Evolutionary conservation across 208 protist species (phyloP), one percentile per base, ranked within the genome.

Genomic region (Wallacemonas sp.): DNA sequence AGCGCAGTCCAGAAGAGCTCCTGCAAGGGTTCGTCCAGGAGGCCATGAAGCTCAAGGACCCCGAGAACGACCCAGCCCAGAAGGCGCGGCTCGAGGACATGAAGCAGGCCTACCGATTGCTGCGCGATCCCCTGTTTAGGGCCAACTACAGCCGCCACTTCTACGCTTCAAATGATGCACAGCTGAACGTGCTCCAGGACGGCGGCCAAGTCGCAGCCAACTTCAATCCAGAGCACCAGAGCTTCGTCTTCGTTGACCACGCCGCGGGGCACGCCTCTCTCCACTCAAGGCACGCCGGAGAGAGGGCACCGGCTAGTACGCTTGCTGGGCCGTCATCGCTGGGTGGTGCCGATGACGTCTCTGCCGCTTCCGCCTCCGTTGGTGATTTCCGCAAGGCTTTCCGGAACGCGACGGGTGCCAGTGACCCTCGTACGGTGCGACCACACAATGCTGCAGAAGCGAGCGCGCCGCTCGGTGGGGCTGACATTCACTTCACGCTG

Each of bases 191-290:
- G 24, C 69, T 86, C 33, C 72, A 80, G 41, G 85, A 94, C 28
- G 87, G 87, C 11, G 90, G 85, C 3, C 68, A 88, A 33, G 79
- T 87, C 11, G 75, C 74, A 2, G 90, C 87, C 14, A 91, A 91
- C 72, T 90, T 80, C 54, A 94, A 96, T 56, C 87, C 87, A 0
- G 83, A 92, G 70, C 86, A 91, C 53, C 90, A 79, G 49, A 59
- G 61, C 1, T 88, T 96, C 62, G 63, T 65, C 9, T 96, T 85
- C 60, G 55, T 89, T 1, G 79, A 96, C 49, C 86, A 92, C 63
- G 64, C 84, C 11, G 62, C 82, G 17, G 70, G 80, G 30, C 33
- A n/a, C n/a, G n/a, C n/a, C n/a, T n/a, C n/a, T n/a, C n/a, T n/a
- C n/a, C n/a, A n/a, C n/a, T n/a, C n/a, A n/a, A n/a, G n/a, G n/a